Conservation (phyloP, 257 asterid genomes). For the Scutellaria galericulata region DNA sequence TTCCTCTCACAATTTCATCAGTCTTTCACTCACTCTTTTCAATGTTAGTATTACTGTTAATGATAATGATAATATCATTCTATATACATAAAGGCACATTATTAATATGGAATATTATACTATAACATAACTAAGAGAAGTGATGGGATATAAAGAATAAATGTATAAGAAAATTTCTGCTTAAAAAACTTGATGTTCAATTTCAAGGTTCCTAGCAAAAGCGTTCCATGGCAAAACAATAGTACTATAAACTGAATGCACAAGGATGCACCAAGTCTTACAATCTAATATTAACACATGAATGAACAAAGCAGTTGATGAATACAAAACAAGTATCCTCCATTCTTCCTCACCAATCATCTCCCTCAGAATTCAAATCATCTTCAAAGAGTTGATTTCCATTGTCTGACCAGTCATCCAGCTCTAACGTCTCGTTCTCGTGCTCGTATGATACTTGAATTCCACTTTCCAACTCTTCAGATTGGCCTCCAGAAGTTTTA, state of each 20-base stretch:
- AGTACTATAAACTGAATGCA: not conserved
- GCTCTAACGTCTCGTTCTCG: slow-evolving; percentile 29
- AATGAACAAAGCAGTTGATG: not conserved
- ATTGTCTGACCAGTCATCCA: slow-evolving; percentile 40
- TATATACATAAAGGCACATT: too few species aligned
- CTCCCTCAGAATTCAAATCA: slow-evolving; percentile 36
- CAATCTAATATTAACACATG: slow-evolving; percentile 4
- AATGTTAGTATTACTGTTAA: too few species aligned
- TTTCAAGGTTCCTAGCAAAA: too few species aligned
- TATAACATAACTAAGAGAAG: too few species aligned
- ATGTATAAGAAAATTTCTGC: too few species aligned
- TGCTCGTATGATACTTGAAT: slow-evolving; percentile 33
- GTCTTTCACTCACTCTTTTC: not conserved
- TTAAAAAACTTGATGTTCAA: too few species aligned
- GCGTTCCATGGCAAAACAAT: not conserved
- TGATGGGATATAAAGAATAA: too few species aligned
- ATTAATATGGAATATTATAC: too few species aligned
- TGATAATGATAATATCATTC: too few species aligned
- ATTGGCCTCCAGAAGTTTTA: slow-evolving; percentile 41
- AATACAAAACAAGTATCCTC: slow-evolving; percentile 23
- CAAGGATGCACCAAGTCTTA: not conserved
- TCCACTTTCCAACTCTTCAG: slow-evolving; percentile 42
- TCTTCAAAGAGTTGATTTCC: slow-evolving; percentile 38
- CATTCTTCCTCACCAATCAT: slow-evolving; percentile 39
- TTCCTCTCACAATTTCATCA: not conserved